Percentiles rank a stretch among this genome's conserved stretches.
Conservation (phyloP, 225 moss, liverwort and hornwort genomes). For the Marchantia paleacea region DNA sequence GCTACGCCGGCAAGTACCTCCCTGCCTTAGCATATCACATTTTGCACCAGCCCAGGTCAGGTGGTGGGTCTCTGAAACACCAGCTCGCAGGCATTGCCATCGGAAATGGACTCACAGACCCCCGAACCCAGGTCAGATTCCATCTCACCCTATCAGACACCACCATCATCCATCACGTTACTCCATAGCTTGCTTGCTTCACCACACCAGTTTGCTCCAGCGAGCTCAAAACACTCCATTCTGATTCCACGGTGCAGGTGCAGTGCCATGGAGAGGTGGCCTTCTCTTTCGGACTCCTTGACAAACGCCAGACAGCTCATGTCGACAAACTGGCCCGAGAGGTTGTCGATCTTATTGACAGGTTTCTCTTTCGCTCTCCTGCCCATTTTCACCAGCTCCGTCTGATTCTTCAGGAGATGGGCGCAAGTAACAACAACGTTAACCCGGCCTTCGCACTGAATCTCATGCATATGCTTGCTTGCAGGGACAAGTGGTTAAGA, state of each 20-base stretch:
- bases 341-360: slow-evolving; percentile 66
- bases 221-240: neutral
- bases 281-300: slow-evolving; percentile 72
- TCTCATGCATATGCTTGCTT: neutral
- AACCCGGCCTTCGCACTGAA: neutral
- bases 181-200: neutral
- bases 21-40: slow-evolving; percentile 82
- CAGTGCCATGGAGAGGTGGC: slow-evolving; percentile 69
- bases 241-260: slow-evolving; percentile 43
- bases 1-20: slow-evolving; percentile 88
- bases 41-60: slow-evolving; percentile 37
- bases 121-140: slow-evolving; percentile 60
- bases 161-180: neutral
- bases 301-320: slow-evolving; percentile 65
- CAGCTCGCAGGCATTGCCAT: slow-evolving; percentile 83
- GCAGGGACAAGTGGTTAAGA: slow-evolving; percentile 71
- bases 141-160: neutral
- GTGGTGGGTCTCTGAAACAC: slow-evolving; percentile 33
- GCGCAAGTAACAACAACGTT: neutral
- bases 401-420: no score
- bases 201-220: neutral
- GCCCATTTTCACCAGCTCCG: no score
- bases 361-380: slow-evolving; percentile 42
- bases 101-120: slow-evolving; percentile 89
- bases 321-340: slow-evolving; percentile 63